A percentile compares a stretch with the other conserved stretches of the same genome.
Conservation (phyloP, 2,329 filamentous ascomycete species). For the Talaromyces sp. region DNA sequence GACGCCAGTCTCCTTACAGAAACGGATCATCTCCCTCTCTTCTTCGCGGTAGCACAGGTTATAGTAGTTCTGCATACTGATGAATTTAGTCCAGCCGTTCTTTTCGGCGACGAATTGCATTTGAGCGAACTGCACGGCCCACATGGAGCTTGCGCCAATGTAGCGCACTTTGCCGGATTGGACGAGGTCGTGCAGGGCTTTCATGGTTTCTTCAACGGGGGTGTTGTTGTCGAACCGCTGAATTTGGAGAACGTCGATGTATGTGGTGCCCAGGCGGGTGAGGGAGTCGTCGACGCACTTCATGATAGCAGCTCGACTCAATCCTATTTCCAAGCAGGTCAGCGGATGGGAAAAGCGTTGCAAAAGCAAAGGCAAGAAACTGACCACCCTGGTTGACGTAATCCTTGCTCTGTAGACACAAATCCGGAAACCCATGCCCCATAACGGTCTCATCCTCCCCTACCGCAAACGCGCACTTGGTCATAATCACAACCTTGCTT, state of each 20-base stretch:
- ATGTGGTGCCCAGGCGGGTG: constrained; percentile 42
- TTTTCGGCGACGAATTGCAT: constrained; percentile 56
- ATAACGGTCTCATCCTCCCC: constrained; percentile 25
- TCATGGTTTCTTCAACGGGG: constrained; percentile 9
- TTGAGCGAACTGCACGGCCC: constrained; percentile 40
- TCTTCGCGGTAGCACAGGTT: constrained; percentile 61
- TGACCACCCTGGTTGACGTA: constrained; percentile 43
- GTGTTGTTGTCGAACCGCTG: neutral
- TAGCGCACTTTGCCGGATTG: constrained; percentile 33
- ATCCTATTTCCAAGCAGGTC: constrained; percentile 20
- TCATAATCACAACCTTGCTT: constrained; percentile 55
- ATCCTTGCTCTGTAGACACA: constrained; percentile 45
- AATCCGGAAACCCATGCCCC: constrained; percentile 34
- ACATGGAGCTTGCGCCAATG: constrained; percentile 35
- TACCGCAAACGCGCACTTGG: constrained; percentile 46
- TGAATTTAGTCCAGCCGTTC: constrained; percentile 56
- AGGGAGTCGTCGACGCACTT: constrained; percentile 46
- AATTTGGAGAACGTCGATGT: constrained; percentile 39
- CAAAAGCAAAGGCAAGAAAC: neutral
- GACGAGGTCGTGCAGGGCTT: constrained; percentile 42
- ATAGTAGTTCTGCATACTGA: constrained; percentile 38
- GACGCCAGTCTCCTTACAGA: constrained; percentile 48
- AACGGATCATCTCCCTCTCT: constrained; percentile 53
- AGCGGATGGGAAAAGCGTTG: too few species aligned
- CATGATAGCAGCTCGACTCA: constrained; percentile 51